Evolutionary conservation across 2,329 filamentous ascomycete genomes (phyloP).

Genomic region (Trichoderma brevicompactum): DNA sequence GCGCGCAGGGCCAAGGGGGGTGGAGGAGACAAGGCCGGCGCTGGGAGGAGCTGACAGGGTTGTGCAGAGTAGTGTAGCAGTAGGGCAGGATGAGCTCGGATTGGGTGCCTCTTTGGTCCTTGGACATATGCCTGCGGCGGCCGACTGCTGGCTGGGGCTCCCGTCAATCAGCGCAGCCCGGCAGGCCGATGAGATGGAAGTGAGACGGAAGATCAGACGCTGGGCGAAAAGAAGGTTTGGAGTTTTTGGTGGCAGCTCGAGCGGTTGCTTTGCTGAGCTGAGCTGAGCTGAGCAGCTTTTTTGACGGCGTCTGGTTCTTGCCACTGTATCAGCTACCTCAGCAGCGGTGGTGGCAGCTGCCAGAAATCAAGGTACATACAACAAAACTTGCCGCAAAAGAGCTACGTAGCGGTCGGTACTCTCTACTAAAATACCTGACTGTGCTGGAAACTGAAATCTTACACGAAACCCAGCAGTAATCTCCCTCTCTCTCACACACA

Average conservation of each 20-base stretch:
- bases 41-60: slow-evolving; percentile 12
- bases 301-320: background rate
- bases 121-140: background rate
- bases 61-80: slow-evolving; percentile 8
- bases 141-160: background rate
- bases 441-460: background rate
- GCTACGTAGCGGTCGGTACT: background rate
- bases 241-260: slow-evolving; percentile 7
- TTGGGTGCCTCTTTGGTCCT: slow-evolving; percentile 28
- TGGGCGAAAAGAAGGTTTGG: slow-evolving; percentile 31
- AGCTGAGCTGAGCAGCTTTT: slow-evolving; percentile 19
- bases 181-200: slow-evolving; percentile 32
- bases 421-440: too few species aligned
- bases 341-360: background rate
- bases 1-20: slow-evolving; percentile 28
- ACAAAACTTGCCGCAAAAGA: too few species aligned
- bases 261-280: slow-evolving; percentile 2
- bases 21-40: slow-evolving; percentile 17
- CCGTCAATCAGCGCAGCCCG: slow-evolving; percentile 16
- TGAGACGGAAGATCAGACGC: background rate
- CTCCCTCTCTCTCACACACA: too few species aligned
- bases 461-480: background rate
- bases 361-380: background rate
- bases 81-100: slow-evolving; percentile 28
- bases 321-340: slow-evolving; percentile 7